phyloP scores from a whole-genome alignment of 345 rosid genomes.

The Tarenaya hassleriana region DNA sequence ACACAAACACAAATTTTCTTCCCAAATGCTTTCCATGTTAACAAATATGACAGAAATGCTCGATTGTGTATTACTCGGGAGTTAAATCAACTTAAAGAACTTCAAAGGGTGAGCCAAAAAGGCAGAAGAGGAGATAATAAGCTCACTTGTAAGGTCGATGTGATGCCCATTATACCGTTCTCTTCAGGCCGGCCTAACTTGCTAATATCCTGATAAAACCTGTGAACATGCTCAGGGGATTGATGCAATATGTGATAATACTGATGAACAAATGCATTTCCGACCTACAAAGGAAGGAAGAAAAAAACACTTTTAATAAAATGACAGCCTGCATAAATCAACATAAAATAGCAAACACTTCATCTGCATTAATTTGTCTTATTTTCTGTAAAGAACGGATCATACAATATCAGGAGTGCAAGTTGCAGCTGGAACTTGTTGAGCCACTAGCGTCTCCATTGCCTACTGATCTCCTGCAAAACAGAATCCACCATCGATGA shows the following conservation, averaged over 20 bases:
- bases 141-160: slow-evolving; percentile 83
- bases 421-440: slow-evolving; percentile 37
- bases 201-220: slow-evolving; percentile 87
- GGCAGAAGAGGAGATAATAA: background rate
- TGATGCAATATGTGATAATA: slow-evolving; percentile 86
- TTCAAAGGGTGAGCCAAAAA: background rate
- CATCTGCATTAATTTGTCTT: too few species aligned
- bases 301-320: slow-evolving; percentile 10
- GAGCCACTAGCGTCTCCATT: slow-evolving; percentile 48
- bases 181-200: slow-evolving; percentile 88
- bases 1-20: background rate
- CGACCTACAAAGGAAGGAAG: slow-evolving; percentile 47
- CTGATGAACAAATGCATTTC: slow-evolving; percentile 92
- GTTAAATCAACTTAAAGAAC: background rate
- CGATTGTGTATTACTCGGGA: background rate
- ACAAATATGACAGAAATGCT: background rate
- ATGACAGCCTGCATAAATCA: background rate
- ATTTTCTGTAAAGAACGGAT: background rate
- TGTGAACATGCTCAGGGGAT: slow-evolving; percentile 82
- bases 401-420: slow-evolving; percentile 45
- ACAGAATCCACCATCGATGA: slow-evolving; percentile 13
- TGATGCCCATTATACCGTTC: slow-evolving; percentile 58
- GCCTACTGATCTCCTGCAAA: slow-evolving; percentile 18
- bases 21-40: background rate
- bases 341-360: background rate